phyloP scores from a whole-genome alignment of 1,284 basidiomycete species.

The Lignosus rhinocerotis region DNA sequence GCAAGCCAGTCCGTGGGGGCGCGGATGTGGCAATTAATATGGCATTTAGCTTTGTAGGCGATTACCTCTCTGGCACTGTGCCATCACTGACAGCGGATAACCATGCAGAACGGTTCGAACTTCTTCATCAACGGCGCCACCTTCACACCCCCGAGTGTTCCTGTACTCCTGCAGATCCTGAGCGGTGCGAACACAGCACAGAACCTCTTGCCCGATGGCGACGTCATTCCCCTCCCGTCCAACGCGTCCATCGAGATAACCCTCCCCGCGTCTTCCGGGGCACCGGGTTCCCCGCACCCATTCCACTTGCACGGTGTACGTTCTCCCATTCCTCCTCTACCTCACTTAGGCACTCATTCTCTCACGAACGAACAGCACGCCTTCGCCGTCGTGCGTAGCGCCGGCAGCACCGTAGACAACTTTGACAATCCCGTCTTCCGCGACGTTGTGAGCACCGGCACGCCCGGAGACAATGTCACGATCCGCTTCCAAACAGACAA shows the following conservation, averaged over 20 bases:
- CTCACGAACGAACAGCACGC: slow-evolving; percentile 16
- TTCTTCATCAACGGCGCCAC: slow-evolving; percentile 31
- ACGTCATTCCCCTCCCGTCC: slow-evolving; percentile 29
- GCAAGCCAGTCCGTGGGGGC: slow-evolving; percentile 26
- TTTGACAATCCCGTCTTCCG: slow-evolving; percentile 36
- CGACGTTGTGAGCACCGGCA: slow-evolving; percentile 35
- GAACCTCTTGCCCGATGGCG: slow-evolving; percentile 33
- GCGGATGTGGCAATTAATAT: slow-evolving; percentile 33
- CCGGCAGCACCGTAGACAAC: slow-evolving; percentile 32
- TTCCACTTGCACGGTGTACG: slow-evolving; percentile 42
- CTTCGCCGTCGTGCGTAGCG: slow-evolving; percentile 35
- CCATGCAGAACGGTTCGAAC: slow-evolving; percentile 8
- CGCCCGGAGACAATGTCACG: slow-evolving; percentile 33
- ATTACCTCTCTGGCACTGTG: not conserved
- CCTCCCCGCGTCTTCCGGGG: slow-evolving; percentile 31
- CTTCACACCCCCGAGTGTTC: slow-evolving; percentile 31
- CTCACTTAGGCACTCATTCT: not conserved
- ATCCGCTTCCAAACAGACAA: slow-evolving; percentile 29
- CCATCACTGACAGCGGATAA: not conserved
- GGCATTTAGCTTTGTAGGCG: slow-evolving; percentile 11
- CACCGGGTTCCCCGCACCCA: slow-evolving; percentile 37
- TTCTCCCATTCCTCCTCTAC: not conserved
- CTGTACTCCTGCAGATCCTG: slow-evolving; percentile 28
- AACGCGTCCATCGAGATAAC: slow-evolving; percentile 38
- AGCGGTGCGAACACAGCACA: slow-evolving; percentile 32